Percentiles rank a stretch among this genome's conserved stretches.
Conservation (phyloP, 768 basidiomycete species). For the Zangia roseola region DNA sequence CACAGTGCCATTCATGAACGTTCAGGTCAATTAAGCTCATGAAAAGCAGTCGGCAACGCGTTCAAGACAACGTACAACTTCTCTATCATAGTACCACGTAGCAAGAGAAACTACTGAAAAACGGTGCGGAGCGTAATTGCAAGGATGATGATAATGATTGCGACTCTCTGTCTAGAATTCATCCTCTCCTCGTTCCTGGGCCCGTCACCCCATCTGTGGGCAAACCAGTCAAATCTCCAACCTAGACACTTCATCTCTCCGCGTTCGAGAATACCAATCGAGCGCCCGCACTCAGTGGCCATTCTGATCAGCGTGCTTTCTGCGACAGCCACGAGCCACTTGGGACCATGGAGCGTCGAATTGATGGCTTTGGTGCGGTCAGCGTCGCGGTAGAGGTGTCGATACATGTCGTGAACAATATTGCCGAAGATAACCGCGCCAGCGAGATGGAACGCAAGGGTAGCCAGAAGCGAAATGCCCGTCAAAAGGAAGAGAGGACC, state of each 20-base stretch:
- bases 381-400: conserved; percentile 44
- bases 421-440: conserved; percentile 40
- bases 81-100: no score
- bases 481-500: conserved; percentile 15
- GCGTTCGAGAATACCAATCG: conserved; percentile 44
- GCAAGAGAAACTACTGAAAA: background rate
- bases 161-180: conserved; percentile 38
- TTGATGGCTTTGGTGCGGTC: conserved; percentile 34
- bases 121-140: background rate
- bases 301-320: conserved; percentile 54
- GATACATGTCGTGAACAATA: conserved; percentile 46
- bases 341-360: conserved; percentile 32
- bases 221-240: conserved; percentile 57
- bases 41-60: no score
- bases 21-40: no score
- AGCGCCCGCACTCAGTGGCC: conserved; percentile 48
- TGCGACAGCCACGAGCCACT: conserved; percentile 43
- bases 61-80: no score
- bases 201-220: conserved; percentile 37
- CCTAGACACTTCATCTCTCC: conserved; percentile 40
- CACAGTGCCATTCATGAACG: no score
- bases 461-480: conserved; percentile 4
- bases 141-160: conserved; percentile 14
- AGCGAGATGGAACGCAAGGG: conserved; percentile 23
- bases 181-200: conserved; percentile 44